Evolutionary conservation across 2,329 filamentous ascomycete genomes (phyloP), one percentile per base, ranked within the genome.

Genomic region (Paracoccidioides brasiliensis): DNA sequence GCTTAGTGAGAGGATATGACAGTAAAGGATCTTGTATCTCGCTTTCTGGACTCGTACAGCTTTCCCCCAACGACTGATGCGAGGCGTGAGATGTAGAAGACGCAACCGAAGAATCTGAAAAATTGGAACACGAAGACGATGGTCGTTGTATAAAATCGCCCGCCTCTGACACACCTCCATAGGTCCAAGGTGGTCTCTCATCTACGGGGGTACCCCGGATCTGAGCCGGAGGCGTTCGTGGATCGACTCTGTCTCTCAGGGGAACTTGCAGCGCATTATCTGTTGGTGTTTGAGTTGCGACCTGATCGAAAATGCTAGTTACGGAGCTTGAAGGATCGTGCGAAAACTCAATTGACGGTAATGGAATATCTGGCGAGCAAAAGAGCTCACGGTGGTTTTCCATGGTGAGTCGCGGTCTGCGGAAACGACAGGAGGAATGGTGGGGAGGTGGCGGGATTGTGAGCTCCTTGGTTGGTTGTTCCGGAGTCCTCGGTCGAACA

Each of bases 41-140:
- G 54, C 78, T 79, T 59, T 83, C 80, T 5, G 78, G 78, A 63
- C 80, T 83, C 2, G 80, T 80, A 64, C 79, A 82, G 64, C 79
- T 82, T 56, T 78, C 79, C 56, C 79, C 75, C 62, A 80, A 69
- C 5, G 80, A 81, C n/a, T 75, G 75, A 57, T 76, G 76, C 2
- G 80, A 81, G 14, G 74, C 72, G 52, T 76, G 74, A 28, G 79
- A 83, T 61, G 77, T 78, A 52, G 75, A 74, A 0, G 82, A 84
- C 10, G 80, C 82, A 15, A 79, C 67, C 2, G 82, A 84, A 0
- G 82, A 84, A 64, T 84, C 78, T 2, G 81, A 84, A 46, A 78
- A 73, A 55, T 76, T 75, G 2, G 80, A 83, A 61, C 76, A 79
- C 4, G 78, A 75, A 3, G 82, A 84, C 5, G 74, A 73, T 3